Evolutionary conservation across 441 rosid genomes (phyloP).

Genomic region (Metrosideros polymorpha): DNA sequence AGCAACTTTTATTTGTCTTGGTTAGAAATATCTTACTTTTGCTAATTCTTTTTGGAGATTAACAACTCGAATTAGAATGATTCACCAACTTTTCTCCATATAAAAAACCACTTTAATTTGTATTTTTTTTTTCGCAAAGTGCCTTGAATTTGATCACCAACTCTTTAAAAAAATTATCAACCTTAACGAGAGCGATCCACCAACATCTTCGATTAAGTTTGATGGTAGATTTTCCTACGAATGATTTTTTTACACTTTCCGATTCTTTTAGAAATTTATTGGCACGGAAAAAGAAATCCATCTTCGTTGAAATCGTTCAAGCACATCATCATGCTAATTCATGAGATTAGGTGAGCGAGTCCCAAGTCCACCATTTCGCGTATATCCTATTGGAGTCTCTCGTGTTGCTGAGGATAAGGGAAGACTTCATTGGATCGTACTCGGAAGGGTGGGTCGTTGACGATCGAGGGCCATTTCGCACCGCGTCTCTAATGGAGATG

Average conservation of each 20-base stretch:
- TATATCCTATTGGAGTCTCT: neutral
- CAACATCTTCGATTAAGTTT: neutral
- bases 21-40: neutral
- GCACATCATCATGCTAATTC: neutral
- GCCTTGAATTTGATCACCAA: neutral
- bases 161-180: neutral
- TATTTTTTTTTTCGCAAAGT: too few species aligned
- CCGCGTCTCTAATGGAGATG: neutral
- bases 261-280: too few species aligned
- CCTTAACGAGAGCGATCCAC: neutral
- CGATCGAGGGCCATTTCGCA: neutral
- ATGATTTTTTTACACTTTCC: neutral
- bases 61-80: neutral
- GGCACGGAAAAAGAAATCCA: neutral
- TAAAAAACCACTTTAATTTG: neutral
- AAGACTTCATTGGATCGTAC: neutral
- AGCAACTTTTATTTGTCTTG: neutral
- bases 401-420: neutral
- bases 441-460: neutral
- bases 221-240: neutral
- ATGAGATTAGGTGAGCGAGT: neutral
- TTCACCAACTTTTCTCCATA: neutral
- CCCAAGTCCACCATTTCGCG: too few species aligned
- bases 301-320: rapidly evolving
- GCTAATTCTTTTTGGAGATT: neutral